Evolutionary conservation across 2,329 filamentous ascomycete species (phyloP).

Genomic region (Penicillium sp.): DNA sequence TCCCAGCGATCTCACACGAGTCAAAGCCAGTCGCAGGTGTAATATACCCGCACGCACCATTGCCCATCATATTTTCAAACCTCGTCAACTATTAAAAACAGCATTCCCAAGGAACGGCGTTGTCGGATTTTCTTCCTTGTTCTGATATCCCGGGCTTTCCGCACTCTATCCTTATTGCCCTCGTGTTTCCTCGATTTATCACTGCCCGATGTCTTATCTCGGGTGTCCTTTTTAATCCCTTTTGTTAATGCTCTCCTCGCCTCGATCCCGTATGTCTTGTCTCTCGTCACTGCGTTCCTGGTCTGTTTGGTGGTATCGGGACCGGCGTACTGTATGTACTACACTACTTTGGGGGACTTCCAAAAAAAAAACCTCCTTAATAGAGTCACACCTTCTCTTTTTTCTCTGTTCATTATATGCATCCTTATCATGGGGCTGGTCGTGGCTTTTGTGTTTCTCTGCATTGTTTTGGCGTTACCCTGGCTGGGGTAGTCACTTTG

Average conservation of each 20-base stretch:
- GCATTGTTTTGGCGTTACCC: conserved; percentile 2
- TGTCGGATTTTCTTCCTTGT: conserved; percentile 2
- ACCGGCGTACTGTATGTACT: background rate
- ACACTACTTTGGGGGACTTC: background rate
- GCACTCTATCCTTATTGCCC: background rate
- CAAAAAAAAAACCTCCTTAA: background rate
- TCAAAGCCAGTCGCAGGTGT: conserved; percentile 35
- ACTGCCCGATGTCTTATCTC: background rate
- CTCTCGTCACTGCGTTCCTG: background rate
- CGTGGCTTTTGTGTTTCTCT: background rate
- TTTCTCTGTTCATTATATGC: background rate
- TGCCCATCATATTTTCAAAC: background rate
- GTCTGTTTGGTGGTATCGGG: background rate
- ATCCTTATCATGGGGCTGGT: background rate
- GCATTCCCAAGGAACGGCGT: conserved; percentile 10
- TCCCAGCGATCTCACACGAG: conserved; percentile 44
- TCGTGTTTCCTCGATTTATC: background rate
- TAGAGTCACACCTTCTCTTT: background rate
- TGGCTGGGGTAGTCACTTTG: background rate
- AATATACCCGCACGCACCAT: background rate
- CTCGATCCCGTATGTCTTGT: background rate
- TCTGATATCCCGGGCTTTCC: conserved; percentile 4
- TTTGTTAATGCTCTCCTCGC: background rate
- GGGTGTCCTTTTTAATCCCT: background rate
- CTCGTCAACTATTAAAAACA: background rate